Evolutionary conservation across 2,329 filamentous ascomycete species (phyloP).

Genomic region (Tolypocladium cylindrosporum): DNA sequence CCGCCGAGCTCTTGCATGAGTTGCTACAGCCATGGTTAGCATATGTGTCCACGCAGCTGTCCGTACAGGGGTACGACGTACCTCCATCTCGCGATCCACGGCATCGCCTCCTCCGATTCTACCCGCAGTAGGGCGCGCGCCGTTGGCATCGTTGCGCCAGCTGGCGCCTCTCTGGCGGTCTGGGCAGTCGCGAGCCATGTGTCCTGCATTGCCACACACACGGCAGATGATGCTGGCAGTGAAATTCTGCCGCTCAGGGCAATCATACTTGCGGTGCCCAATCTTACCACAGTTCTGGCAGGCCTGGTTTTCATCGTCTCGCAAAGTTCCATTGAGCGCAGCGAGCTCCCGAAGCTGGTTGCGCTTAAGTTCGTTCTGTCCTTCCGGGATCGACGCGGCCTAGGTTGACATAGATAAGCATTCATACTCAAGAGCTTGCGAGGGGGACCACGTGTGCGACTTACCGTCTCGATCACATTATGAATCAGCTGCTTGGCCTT

Average conservation of each 20-base stretch:
- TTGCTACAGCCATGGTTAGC: conserved; percentile 50
- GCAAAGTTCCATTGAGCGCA: conserved; percentile 94
- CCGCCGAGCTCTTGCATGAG: conserved; percentile 96
- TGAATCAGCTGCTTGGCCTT: conserved; percentile 98
- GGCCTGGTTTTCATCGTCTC: conserved; percentile 97
- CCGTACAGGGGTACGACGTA: conserved; percentile 32
- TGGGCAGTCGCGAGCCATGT: conserved; percentile 97
- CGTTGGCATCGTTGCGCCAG: conserved; percentile 70
- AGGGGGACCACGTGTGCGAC: conserved; percentile 20
- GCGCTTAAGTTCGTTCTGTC: conserved; percentile 96
- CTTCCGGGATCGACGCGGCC: conserved; percentile 97
- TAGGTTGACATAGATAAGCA: conserved; percentile 27
- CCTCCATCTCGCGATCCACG: conserved; percentile 91
- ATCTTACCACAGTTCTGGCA: conserved; percentile 99
- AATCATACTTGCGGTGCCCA: conserved; percentile 97
- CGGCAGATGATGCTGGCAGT: conserved; percentile 99
- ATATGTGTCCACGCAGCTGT: conserved; percentile 4
- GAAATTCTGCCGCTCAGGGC: conserved; percentile 93
- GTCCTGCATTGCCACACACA: conserved; percentile 93
- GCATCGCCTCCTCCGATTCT: conserved; percentile 70
- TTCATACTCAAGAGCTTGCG: background rate
- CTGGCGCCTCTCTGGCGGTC: conserved; percentile 83
- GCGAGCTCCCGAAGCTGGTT: conserved; percentile 97
- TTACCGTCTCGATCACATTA: conserved; percentile 95
- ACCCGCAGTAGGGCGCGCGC: conserved; percentile 45